Evolutionary conservation across 2,329 filamentous ascomycete species (phyloP).

Genomic region (Hypoxylon sp.): DNA sequence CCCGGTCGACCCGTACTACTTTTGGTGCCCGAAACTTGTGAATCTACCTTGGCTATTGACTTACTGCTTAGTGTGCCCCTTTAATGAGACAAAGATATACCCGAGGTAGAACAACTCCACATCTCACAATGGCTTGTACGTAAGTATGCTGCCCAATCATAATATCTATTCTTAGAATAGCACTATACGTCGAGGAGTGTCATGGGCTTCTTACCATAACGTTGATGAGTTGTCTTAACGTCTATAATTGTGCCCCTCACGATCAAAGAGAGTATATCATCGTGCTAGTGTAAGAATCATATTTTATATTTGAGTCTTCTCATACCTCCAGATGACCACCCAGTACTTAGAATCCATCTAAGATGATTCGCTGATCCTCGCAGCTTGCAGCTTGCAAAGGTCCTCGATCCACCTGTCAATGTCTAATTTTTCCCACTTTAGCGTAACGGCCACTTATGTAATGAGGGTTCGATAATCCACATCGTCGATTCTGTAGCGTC

Average conservation of each 20-base stretch:
- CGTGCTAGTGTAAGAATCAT: not conserved
- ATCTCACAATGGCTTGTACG: not conserved
- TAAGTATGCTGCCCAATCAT: slow-evolving; percentile 3
- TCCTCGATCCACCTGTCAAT: slow-evolving; percentile 19
- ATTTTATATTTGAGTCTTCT: slow-evolving; percentile 1
- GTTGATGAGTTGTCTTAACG: not conserved
- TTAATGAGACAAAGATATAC: slow-evolving; percentile 10
- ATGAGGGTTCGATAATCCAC: slow-evolving; percentile 13
- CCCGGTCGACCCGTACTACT: not conserved
- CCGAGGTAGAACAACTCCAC: slow-evolving; percentile 18
- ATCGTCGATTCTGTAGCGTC: slow-evolving; percentile 9
- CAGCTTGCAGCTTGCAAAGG: not conserved
- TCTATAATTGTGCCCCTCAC: not conserved
- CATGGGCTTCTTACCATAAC: not conserved
- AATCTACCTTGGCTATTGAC: not conserved
- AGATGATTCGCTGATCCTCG: slow-evolving; percentile 2
- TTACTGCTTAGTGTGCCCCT: slow-evolving; percentile 17
- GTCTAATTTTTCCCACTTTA: slow-evolving; percentile 12
- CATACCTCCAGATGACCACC: not conserved
- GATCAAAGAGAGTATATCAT: not conserved
- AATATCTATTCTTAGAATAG: not conserved
- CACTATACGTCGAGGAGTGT: not conserved
- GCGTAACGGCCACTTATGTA: slow-evolving; percentile 20
- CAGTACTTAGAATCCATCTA: not conserved
- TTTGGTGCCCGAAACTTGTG: not conserved